These are phyloP conservation scores for Fusarium pseudonygamai DNA, from an alignment of 2,329 filamentous ascomycete genomes.

Conservation along the genomic window DNA sequence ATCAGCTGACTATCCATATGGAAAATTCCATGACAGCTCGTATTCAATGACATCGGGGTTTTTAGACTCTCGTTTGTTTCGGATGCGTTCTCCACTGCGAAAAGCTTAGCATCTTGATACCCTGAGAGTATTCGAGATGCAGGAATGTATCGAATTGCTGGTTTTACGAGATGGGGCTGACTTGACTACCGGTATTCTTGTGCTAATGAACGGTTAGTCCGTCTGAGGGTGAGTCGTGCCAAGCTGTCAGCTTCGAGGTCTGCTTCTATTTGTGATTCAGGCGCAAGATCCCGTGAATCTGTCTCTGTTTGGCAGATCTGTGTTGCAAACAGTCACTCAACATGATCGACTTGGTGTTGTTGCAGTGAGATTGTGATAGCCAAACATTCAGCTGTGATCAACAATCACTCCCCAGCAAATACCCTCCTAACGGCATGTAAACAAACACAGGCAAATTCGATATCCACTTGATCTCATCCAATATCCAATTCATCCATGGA, in stretches of 20 bases:
- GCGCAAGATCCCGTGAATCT: background rate
- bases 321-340: background rate
- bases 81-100: constrained; percentile 32
- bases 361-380: background rate
- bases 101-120: constrained; percentile 30
- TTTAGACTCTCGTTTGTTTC: constrained; percentile 29
- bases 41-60: background rate
- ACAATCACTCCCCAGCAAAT: background rate
- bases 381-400: background rate
- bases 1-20: constrained; percentile 14
- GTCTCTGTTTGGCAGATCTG: constrained; percentile 4
- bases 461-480: constrained; percentile 25
- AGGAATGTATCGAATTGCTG: background rate
- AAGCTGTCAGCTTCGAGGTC: constrained; percentile 2
- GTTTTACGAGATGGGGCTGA: background rate
- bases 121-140: constrained; percentile 2
- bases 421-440: background rate
- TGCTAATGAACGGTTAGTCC: background rate
- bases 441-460: constrained; percentile 13
- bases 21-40: constrained; percentile 3
- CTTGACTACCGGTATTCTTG: background rate
- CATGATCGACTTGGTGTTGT: background rate
- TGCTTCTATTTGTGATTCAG: background rate
- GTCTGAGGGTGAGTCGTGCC: background rate
- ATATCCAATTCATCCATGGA: background rate